Evolutionary conservation across 2,329 filamentous ascomycete genomes (phyloP).

Genomic region (Fusarium temperatum): DNA sequence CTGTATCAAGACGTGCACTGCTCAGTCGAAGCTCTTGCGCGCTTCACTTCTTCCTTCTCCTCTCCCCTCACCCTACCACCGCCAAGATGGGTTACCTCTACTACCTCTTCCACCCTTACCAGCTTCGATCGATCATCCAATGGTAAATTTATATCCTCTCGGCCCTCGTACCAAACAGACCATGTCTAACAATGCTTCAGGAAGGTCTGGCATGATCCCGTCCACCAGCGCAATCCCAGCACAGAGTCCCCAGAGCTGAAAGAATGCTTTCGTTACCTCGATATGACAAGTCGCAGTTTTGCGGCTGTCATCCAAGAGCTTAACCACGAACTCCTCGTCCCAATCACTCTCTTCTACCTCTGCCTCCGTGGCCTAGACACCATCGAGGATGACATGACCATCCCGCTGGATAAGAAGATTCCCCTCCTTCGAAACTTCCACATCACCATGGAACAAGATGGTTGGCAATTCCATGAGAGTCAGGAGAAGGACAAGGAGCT

Average conservation of each 20-base stretch:
- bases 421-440: constrained; percentile 86
- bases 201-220: constrained; percentile 97
- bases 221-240: constrained; percentile 80
- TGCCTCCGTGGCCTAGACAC: constrained; percentile 92
- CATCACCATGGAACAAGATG: constrained; percentile 79
- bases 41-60: constrained; percentile 1
- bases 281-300: constrained; percentile 93
- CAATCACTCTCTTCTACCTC: constrained; percentile 92
- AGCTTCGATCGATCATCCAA: constrained; percentile 87
- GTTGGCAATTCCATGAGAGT: constrained; percentile 90
- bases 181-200: constrained; percentile 55
- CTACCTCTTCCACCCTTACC: constrained; percentile 76
- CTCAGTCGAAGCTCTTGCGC: constrained; percentile 17
- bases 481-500: constrained; percentile 95
- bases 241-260: constrained; percentile 79
- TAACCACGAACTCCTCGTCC: constrained; percentile 90
- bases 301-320: constrained; percentile 93
- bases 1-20: constrained; percentile 28
- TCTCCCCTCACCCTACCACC: constrained; percentile 13
- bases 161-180: neutral
- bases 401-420: constrained; percentile 82
- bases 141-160: constrained; percentile 67
- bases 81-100: constrained; percentile 72
- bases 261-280: constrained; percentile 86
- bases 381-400: constrained; percentile 98